Base-by-base conservation (phyloP, 2,329 filamentous ascomycete genomes). In the Orbilia blumenaviensis region DNA sequence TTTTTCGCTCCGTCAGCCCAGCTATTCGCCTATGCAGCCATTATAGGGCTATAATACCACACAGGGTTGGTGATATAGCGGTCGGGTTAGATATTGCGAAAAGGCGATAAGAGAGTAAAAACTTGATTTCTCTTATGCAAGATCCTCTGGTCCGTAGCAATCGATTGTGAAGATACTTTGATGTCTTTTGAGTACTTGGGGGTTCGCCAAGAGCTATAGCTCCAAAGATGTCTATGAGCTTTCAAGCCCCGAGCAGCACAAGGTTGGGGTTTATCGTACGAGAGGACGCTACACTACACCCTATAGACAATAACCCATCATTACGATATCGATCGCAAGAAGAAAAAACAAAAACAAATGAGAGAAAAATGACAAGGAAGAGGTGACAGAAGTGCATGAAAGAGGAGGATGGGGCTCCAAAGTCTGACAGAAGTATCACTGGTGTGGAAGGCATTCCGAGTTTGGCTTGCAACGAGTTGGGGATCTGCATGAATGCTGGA, bases 221-320 rank as follows among this genome's bases (percentile, higher is more conserved):
- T 61, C 27, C 21, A 9, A 27, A 23, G 36, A 36, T 41, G 41
- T 44, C 38, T 21, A 32, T 32, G 36, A 44, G 36, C 18, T 34
- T n/a, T 58, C 25, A 36, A 23, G 18, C 25, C 50, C 32, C 23
- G 48, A 42, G 56, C 25, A 44, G 23, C 27, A 38, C 48, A 16
- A 38, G 41, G 67, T 64, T 61, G 44, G n/a, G 23, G 38, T n/a
- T 44, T 75, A 63, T 75, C 71, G 71, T 75, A 67, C 71, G 71
- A 75, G 54, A 74, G 9, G 12, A 25, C 34, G 27, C 41, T 52
- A 54, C 50, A 34, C 27, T 16, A n/a, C 25, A 21, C 34, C 48
- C n/a, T n/a, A n/a, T n/a, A n/a, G 27, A 52, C 8, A 18, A 6
- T 34, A 34, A 36, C 52, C n/a, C 32, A 50, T 29, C 38, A 10